Base-by-base conservation (phyloP, 1,284 basidiomycete species). In the Papiliotrema laurentii region DNA sequence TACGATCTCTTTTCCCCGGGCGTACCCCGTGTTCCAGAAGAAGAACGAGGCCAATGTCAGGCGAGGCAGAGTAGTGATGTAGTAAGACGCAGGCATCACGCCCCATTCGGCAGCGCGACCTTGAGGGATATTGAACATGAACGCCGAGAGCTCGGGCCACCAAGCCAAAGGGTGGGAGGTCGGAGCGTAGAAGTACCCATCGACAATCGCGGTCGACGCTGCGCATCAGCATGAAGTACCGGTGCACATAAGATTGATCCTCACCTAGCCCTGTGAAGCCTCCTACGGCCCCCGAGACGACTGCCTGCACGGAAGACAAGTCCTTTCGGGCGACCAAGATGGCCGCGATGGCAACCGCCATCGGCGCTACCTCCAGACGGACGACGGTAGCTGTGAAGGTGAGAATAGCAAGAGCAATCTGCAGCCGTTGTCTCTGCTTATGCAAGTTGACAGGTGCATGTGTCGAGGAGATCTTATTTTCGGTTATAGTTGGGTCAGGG, bases 101-200 rank as follows among this genome's bases (percentile, higher is more conserved):
- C 96, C 94, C 94, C 94, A 98, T 24, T 94, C 83, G 0, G 83
- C 76, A 40, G 87, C 86, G 66, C 94, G 89, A 21, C 91, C 90
- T 66, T 90, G 73, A 16, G 86, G 76, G 22, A 97, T 82, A 64
- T 98, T 98, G 77, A 91, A 98, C 55, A 85, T 81, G 19, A 93
- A 60, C 1, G 83, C 81, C 4, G 82, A 76, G 14, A 90, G 75
- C 66, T 98, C 96, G 0, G 94, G 94, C 92, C 92, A 97, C 24
- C 66, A 54, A 11, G 58, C 59, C 14, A 59, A 52, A 43, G 66
- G 64, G 7, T 64, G 63, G 26, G 65, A 56, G 4, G 61, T 61
- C 0, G 56, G 58, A 0, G 46, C 69, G 92, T 93, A 97, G 67
- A 96, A 87, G 72, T 86, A 87, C 1, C 89, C 88, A 69, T 98